Evolutionary conservation across 192 early-diverging fungal genomes (phyloP).

Genomic region (Coemansia reversa): DNA sequence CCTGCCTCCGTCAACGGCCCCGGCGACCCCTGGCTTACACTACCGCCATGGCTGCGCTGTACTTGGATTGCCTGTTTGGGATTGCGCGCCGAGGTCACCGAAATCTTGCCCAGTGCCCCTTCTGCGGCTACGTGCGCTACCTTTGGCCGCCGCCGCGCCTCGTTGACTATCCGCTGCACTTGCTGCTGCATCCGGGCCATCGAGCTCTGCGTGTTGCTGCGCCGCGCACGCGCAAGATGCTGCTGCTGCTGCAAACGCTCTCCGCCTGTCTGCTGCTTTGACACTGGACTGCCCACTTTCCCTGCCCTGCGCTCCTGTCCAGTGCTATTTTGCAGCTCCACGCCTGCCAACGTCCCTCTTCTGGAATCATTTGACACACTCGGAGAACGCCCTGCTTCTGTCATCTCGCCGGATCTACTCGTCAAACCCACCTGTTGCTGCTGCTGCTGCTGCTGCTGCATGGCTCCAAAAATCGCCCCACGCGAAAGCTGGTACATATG

Average conservation of each 20-base stretch:
- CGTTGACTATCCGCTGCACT: slow-evolving; percentile 93
- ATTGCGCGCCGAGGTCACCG: slow-evolving; percentile 82
- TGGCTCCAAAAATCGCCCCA: slow-evolving; percentile 23
- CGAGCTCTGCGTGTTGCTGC: slow-evolving; percentile 54
- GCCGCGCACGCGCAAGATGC: slow-evolving; percentile 22
- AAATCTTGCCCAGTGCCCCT: slow-evolving; percentile 93
- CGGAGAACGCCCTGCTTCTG: not conserved
- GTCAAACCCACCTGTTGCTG: not conserved
- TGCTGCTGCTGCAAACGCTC: slow-evolving; percentile 26
- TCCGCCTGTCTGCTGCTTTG: slow-evolving; percentile 8
- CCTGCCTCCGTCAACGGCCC: slow-evolving; percentile 17
- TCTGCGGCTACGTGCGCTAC: slow-evolving; percentile 83
- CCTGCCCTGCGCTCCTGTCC: slow-evolving; percentile 12
- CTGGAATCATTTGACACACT: not conserved
- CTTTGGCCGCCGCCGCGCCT: slow-evolving; percentile 84
- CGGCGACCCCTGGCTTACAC: slow-evolving; percentile 12
- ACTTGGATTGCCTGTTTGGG: slow-evolving; percentile 85
- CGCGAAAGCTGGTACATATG: slow-evolving; percentile 83
- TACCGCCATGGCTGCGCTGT: slow-evolving; percentile 49
- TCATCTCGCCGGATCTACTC: not conserved
- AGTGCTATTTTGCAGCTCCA: slow-evolving; percentile 17
- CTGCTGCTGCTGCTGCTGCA: slow-evolving; percentile 12
- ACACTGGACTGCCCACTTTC: slow-evolving; percentile 1
- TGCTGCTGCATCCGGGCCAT: slow-evolving; percentile 88
- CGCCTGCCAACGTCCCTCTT: not conserved